phyloP scores from a whole-genome alignment of 495 filamentous ascomycete genomes.

The Pyrenula aspistea region DNA sequence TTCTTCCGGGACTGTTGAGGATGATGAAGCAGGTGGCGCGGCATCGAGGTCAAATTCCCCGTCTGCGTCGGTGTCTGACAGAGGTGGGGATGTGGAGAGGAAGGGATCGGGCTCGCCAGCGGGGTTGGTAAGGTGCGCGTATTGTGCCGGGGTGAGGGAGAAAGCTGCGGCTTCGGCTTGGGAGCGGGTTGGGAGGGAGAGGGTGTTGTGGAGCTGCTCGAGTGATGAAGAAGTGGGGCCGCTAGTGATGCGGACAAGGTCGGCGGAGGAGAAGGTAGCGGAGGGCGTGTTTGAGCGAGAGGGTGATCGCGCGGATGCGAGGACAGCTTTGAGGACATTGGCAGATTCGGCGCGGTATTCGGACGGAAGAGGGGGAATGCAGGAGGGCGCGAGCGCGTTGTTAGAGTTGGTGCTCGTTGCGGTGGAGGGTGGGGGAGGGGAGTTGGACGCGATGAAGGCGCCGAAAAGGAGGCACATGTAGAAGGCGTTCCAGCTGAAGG shows the following conservation, averaged over 20 bases:
- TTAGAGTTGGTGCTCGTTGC: slow-evolving; percentile 6
- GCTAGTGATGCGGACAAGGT: slow-evolving; percentile 38
- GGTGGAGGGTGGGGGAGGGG: slow-evolving; percentile 42
- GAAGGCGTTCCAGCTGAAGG: slow-evolving; percentile 47
- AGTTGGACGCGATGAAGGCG: slow-evolving; percentile 89
- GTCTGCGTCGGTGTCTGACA: slow-evolving; percentile 32
- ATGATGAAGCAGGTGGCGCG: slow-evolving; percentile 30
- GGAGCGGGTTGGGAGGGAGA: slow-evolving; percentile 66
- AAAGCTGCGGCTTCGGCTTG: slow-evolving; percentile 88
- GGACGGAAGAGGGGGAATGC: slow-evolving; percentile 75
- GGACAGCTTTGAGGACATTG: slow-evolving; percentile 75
- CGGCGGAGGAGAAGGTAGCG: slow-evolving; percentile 36
- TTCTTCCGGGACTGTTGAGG: slow-evolving; percentile 15
- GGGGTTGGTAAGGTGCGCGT: slow-evolving; percentile 62
- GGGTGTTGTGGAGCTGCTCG: slow-evolving; percentile 59
- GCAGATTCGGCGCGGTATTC: slow-evolving; percentile 89
- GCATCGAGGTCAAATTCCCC: slow-evolving; percentile 28
- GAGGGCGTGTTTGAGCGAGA: slow-evolving; percentile 26
- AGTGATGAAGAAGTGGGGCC: slow-evolving; percentile 49
- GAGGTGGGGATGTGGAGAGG: not conserved
- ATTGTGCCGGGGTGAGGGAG: slow-evolving; percentile 73
- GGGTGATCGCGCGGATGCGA: slow-evolving; percentile 49
- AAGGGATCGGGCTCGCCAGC: not conserved
- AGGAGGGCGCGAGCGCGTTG: slow-evolving; percentile 1
- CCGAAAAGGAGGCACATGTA: slow-evolving; percentile 87